phyloP scores from a whole-genome alignment of 768 basidiomycete species.

The Auricularia auricula-judae region DNA sequence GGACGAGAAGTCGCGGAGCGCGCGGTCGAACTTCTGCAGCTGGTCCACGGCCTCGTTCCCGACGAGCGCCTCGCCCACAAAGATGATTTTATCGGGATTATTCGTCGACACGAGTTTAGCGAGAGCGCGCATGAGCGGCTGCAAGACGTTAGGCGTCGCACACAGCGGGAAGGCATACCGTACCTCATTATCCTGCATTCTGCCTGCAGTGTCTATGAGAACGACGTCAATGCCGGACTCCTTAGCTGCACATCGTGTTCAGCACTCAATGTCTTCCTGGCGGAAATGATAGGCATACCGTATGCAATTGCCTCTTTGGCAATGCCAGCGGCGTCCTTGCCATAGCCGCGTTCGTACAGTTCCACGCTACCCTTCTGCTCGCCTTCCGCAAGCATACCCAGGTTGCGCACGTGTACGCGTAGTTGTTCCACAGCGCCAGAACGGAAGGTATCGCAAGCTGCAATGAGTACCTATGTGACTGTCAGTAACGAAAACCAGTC shows the following conservation, averaged over 20 bases:
- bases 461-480: constrained; percentile 82
- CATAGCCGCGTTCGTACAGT: constrained; percentile 92
- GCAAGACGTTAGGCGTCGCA: not conserved
- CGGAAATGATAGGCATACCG: constrained; percentile 36
- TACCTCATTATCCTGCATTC: constrained; percentile 99
- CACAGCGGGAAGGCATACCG: constrained; percentile 7
- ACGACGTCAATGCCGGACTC: constrained; percentile 94
- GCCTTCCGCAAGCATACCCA: constrained; percentile 66
- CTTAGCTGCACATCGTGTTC: constrained; percentile 39
- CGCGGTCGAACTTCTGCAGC: constrained; percentile 90
- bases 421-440: constrained; percentile 95
- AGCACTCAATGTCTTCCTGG: not conserved
- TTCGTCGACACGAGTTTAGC: constrained; percentile 95
- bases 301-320: constrained; percentile 89
- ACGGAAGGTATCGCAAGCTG: constrained; percentile 97
- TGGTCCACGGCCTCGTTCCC: constrained; percentile 99
- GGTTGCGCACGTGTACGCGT: constrained; percentile 89
- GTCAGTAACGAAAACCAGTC: constrained; percentile 97
- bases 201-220: constrained; percentile 92
- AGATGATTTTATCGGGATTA: constrained; percentile 93
- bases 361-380: constrained; percentile 63
- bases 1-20: constrained; percentile 84
- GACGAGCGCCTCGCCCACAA: constrained; percentile 95
- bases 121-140: constrained; percentile 97
- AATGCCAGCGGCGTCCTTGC: constrained; percentile 97